A percentile compares a stretch with the other conserved stretches of the same genome.
These are phyloP conservation scores for Cytospora piceicola DNA, from an alignment of 2,329 filamentous ascomycete genomes.

Conservation along the genomic window DNA sequence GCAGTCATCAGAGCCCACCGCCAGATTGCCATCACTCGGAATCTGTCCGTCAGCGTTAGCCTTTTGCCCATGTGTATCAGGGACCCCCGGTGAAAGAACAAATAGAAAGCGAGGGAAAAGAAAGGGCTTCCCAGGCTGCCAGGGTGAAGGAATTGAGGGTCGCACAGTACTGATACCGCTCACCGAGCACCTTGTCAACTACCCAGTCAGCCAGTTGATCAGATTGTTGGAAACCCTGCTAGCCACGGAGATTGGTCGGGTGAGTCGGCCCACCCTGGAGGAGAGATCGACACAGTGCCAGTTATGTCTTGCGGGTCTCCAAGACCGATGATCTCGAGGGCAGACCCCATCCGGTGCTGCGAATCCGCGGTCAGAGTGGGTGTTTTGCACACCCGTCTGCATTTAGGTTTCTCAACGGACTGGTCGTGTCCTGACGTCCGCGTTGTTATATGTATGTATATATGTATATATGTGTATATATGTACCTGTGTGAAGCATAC, in stretches of 20 bases:
- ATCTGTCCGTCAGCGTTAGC: conserved; percentile 20
- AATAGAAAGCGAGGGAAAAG: conserved; percentile 8
- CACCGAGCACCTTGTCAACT: not conserved
- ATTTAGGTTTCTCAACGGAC: not conserved
- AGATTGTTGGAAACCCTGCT: conserved; percentile 7
- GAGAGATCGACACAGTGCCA: conserved; percentile 25
- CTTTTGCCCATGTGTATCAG: not conserved
- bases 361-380: conserved; percentile 12
- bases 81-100: not conserved
- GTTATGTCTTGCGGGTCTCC: conserved; percentile 4
- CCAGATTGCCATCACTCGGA: conserved; percentile 23
- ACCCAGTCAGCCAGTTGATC: not conserved
- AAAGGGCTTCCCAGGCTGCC: not conserved
- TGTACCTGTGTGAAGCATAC: not conserved
- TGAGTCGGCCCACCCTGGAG: not conserved
- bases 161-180: conserved; percentile 13
- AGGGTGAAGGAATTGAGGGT: conserved; percentile 14
- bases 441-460: not conserved
- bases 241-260: conserved; percentile 20
- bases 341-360: conserved; percentile 11
- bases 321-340: conserved; percentile 22
- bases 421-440: not conserved
- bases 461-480: not conserved
- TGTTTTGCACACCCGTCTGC: not conserved
- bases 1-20: conserved; percentile 17